Conservation (phyloP, 78 protist genomes). For the Capsaspora owczarzaki region DNA sequence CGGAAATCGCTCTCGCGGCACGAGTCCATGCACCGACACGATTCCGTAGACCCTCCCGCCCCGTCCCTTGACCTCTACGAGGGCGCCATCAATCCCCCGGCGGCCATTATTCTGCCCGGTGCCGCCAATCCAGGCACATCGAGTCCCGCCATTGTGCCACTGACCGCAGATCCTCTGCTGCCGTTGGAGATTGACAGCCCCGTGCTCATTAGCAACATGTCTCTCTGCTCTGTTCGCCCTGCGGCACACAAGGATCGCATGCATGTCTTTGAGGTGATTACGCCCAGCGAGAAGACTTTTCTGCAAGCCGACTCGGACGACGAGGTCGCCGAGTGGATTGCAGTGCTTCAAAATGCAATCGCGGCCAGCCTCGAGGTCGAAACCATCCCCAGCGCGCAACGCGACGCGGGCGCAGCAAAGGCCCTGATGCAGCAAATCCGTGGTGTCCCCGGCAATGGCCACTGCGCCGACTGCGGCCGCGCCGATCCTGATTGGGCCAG, state of each 20-base stretch:
- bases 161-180: not conserved
- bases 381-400: no score
- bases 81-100: not conserved
- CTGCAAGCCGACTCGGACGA: not conserved
- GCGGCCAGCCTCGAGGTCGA: conserved; percentile 7
- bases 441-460: not conserved
- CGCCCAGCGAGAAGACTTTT: not conserved
- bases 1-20: no score
- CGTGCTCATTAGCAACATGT: not conserved
- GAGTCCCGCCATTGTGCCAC: not conserved
- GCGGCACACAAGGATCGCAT: not conserved
- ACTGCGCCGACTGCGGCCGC: conserved; percentile 8
- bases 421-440: not conserved
- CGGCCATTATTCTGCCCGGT: not conserved
- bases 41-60: not conserved
- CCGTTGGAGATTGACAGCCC: not conserved
- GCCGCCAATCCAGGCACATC: not conserved
- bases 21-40: not conserved
- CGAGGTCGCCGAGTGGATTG: not conserved
- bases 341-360: not conserved
- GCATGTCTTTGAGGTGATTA: not conserved
- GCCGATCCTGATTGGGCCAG: conserved; percentile 19
- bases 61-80: not conserved
- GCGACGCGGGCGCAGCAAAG: not conserved
- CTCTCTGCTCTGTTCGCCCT: not conserved